phyloP scores from a whole-genome alignment of 2,329 filamentous ascomycete genomes.

The Xylaria sp. region DNA sequence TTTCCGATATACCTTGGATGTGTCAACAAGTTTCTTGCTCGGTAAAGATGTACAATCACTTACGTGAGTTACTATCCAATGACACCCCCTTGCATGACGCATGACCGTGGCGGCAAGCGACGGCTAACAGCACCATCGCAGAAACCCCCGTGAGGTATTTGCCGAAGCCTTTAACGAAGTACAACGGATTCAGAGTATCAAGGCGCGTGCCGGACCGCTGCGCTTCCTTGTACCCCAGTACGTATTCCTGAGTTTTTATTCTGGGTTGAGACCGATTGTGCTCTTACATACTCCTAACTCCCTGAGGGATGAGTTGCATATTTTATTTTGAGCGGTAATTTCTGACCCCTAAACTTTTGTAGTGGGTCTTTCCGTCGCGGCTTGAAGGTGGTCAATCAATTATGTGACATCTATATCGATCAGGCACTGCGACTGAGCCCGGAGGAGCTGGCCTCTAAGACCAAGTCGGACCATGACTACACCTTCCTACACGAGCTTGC shows the following conservation, averaged over 20 bases:
- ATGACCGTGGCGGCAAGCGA: neutral
- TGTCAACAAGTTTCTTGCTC: constrained; percentile 86
- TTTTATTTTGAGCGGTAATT: neutral
- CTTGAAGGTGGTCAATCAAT: constrained; percentile 76
- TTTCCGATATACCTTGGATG: constrained; percentile 86
- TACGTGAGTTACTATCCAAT: constrained; percentile 52
- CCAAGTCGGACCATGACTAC: constrained; percentile 76
- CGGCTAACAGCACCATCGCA: constrained; percentile 41
- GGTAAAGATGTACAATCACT: constrained; percentile 76
- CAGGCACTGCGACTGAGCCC: constrained; percentile 73
- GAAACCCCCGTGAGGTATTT: constrained; percentile 71
- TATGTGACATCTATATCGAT: constrained; percentile 82
- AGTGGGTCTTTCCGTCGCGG: constrained; percentile 68
- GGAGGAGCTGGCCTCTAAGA: constrained; percentile 77
- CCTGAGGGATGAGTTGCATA: neutral
- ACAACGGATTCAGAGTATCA: constrained; percentile 76
- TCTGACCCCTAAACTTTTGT: neutral
- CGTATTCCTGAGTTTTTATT: neutral
- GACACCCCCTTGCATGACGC: neutral
- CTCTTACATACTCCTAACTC: neutral
- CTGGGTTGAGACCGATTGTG: neutral
- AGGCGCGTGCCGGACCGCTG: constrained; percentile 72
- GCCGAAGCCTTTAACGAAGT: constrained; percentile 85
- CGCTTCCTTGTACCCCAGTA: constrained; percentile 67
- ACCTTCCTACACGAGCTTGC: constrained; percentile 90